Base-by-base conservation (phyloP, 176 grass and related monocot genomes). In the Pharus latifolius region DNA sequence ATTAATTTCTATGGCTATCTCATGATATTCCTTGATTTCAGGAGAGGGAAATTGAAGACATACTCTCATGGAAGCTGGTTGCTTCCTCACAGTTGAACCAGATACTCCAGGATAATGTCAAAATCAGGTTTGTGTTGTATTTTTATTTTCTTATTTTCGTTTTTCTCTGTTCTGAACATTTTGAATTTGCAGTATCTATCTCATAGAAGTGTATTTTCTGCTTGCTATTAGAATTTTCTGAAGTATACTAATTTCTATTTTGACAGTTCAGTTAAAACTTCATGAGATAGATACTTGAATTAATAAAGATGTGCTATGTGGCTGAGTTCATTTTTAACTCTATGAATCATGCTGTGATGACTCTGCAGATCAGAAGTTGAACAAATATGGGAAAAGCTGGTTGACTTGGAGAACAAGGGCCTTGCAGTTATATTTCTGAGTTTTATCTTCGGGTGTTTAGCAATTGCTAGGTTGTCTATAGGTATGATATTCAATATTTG, bases 401-500 rank as follows among this genome's bases (percentile, higher is more conserved):
- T 18, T 72, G 79, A 99, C 61, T 74, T 99, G 87, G 96, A 99
- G 59, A 95, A 99, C 55, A 91, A 71, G 60, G 82, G 68, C 48
- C 71, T 99, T 49, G 84, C 61, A 19, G 90, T 95, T 56, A 81
- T 95, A 82, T 88, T 95, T 64, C 44, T 99, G 53, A 84, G 76
- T 84, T 95, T 99, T 82, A 33, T 88, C 82, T 88, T 91, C 49
- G 90, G 87, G 49, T 99, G 72, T 58, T 35, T 99, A 61, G 87
- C 96, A 16, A 57, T 88, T 60, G 55, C 79, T 46, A 99, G 84
- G 42, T 61, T 99, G 77, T 75, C 87, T 72, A 75, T 87, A 67
- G 82, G 69, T 49, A 30, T 69, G 31, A 59, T 91, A 67, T 83
- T 75, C 17, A 84, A 69, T 76, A 41, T 88, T 43, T 99, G 76